Conservation (phyloP, 2,329 filamentous ascomycete genomes). For the Cytospora piceae region DNA sequence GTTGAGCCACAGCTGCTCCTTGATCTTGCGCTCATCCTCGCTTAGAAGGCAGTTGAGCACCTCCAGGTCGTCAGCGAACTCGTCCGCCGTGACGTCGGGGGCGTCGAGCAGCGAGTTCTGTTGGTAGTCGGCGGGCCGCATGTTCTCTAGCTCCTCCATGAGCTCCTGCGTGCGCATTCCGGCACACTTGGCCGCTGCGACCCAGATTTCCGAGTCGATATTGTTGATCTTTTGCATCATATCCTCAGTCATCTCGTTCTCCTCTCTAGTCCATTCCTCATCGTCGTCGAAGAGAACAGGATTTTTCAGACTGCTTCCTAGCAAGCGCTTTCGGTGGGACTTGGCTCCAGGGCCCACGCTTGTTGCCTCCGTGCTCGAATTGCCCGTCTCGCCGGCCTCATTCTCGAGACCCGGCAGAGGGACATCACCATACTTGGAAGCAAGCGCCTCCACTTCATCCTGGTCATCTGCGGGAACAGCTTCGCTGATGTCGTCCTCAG, state of each 20-base stretch:
- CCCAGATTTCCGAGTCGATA: slow-evolving; percentile 50
- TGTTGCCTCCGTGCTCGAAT: not conserved
- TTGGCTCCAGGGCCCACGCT: slow-evolving; percentile 24
- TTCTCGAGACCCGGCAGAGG: slow-evolving; percentile 16
- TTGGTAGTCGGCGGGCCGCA: slow-evolving; percentile 52
- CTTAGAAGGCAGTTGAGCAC: slow-evolving; percentile 78
- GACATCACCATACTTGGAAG: slow-evolving; percentile 49
- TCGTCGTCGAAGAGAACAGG: slow-evolving; percentile 38
- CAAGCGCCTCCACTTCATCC: slow-evolving; percentile 39
- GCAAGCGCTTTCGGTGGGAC: slow-evolving; percentile 27
- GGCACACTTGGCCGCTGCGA: slow-evolving; percentile 26
- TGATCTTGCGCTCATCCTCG: slow-evolving; percentile 75
- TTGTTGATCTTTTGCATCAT: slow-evolving; percentile 72
- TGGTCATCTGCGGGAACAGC: slow-evolving; percentile 31
- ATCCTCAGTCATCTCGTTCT: slow-evolving; percentile 68
- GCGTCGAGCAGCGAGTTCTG: slow-evolving; percentile 51
- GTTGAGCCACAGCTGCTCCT: slow-evolving; percentile 92
- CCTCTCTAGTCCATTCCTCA: slow-evolving; percentile 62
- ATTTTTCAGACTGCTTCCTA: slow-evolving; percentile 28
- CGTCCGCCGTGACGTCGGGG: slow-evolving; percentile 72
- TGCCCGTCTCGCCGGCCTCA: not conserved
- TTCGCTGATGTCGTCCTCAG: slow-evolving; percentile 37
- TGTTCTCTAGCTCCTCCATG: slow-evolving; percentile 48
- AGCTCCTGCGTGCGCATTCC: slow-evolving; percentile 31
- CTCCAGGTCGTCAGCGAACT: slow-evolving; percentile 89